Percentiles rank a stretch among this genome's conserved stretches.
phyloP scores from a whole-genome alignment of 2,329 filamentous ascomycete species.

The Albophoma yamanashiensis region DNA sequence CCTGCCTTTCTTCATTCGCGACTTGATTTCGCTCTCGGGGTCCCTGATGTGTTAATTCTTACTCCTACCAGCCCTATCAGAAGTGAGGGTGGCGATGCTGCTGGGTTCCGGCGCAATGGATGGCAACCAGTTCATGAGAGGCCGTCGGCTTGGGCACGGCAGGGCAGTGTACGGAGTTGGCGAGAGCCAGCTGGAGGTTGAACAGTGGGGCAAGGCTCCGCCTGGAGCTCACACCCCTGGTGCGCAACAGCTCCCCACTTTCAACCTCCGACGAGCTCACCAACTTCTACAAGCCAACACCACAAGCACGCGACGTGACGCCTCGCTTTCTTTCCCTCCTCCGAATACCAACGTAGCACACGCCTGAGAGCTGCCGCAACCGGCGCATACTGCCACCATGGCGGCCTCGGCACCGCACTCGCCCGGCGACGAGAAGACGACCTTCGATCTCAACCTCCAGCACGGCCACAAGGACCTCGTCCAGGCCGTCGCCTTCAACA shows the following conservation, averaged over 20 bases:
- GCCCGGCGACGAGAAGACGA: conserved; percentile 32
- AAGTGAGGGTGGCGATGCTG: background rate
- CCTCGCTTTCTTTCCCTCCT: background rate
- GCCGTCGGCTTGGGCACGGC: too few relatives aligned
- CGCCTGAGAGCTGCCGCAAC: background rate
- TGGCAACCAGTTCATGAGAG: too few relatives aligned
- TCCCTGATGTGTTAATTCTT: background rate
- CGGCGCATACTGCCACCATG: conserved; percentile 10
- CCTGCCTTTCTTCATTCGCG: background rate
- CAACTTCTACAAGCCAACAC: background rate
- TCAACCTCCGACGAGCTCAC: background rate
- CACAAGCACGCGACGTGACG: background rate
- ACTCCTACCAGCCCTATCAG: background rate
- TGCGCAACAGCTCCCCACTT: background rate
- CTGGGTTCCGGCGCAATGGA: too few relatives aligned
- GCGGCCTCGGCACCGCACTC: conserved; percentile 20
- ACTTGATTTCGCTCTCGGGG: background rate
- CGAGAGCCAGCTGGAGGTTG: background rate
- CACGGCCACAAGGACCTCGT: conserved; percentile 74
- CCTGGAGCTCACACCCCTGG: background rate
- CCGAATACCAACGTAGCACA: background rate
- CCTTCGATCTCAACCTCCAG: conserved; percentile 52
- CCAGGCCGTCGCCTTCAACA: conserved; percentile 80
- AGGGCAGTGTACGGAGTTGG: too few relatives aligned
- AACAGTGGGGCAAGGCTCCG: background rate